Conservation (phyloP, 345 rosid species). For the Salix viminalis region DNA sequence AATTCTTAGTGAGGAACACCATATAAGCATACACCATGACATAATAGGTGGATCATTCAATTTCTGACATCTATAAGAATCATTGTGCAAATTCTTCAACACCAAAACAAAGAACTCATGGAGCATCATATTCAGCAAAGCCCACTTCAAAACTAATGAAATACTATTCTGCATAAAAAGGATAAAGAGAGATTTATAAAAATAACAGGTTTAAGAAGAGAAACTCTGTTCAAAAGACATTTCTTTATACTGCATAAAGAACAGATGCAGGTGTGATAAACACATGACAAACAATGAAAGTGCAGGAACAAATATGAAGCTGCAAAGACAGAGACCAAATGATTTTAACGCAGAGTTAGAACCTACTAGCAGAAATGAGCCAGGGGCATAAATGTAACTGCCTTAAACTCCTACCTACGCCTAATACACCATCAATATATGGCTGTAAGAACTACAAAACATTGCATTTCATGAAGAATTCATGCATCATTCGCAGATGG, state of each 20-base stretch:
- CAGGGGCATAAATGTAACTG: background rate
- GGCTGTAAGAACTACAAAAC: background rate
- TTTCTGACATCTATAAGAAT: background rate
- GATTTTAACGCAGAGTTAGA: background rate
- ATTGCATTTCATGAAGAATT: background rate
- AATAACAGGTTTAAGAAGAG: background rate
- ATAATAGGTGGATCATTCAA: background rate
- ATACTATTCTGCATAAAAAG: background rate
- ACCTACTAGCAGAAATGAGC: background rate
- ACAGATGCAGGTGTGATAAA: background rate
- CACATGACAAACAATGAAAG: background rate
- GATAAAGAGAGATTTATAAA: background rate
- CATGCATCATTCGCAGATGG: background rate
- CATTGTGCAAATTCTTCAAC: background rate
- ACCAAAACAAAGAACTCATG: background rate
- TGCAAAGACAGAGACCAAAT: background rate
- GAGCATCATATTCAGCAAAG: background rate
- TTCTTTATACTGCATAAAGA: background rate
- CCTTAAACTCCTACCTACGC: background rate
- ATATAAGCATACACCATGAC: background rate
- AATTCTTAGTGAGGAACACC: background rate
- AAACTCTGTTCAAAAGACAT: background rate
- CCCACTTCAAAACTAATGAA: background rate
- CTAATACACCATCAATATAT: background rate
- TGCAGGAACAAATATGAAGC: background rate